phyloP scores from a whole-genome alignment of 2,329 filamentous ascomycete species.

The Phaeophleospora eucalypticola region DNA sequence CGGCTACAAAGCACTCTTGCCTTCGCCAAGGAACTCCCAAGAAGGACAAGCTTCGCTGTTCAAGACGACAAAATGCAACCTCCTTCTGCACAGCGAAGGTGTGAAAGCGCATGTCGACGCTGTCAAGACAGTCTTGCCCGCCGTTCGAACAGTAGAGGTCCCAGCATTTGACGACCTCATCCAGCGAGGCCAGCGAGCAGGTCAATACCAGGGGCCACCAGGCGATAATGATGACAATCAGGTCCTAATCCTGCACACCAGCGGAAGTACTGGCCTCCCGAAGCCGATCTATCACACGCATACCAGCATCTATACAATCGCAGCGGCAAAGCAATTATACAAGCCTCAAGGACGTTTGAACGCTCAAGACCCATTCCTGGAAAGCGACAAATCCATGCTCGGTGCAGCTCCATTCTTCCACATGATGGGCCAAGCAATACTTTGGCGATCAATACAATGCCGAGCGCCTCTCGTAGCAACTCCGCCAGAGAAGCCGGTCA shows the following conservation, averaged over 20 bases:
- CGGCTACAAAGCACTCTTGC: constrained; percentile 22
- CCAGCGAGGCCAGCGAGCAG: constrained; percentile 3
- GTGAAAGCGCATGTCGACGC: constrained; percentile 20
- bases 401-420: constrained; percentile 17
- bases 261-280: constrained; percentile 19
- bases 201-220: constrained; percentile 4
- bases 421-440: constrained; percentile 17
- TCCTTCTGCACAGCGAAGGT: constrained; percentile 14
- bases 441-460: constrained; percentile 11
- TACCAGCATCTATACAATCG: constrained; percentile 15
- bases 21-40: constrained; percentile 15
- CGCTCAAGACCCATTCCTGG: constrained; percentile 7
- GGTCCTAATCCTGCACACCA: constrained; percentile 19
- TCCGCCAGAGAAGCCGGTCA: constrained; percentile 15
- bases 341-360: constrained; percentile 10
- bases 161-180: constrained; percentile 15
- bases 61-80: constrained; percentile 12
- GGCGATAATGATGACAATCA: constrained; percentile 9
- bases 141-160: constrained; percentile 14
- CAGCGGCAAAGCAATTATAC: constrained; percentile 6
- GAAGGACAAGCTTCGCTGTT: constrained; percentile 20
- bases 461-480: constrained; percentile 8
- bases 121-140: constrained; percentile 16
- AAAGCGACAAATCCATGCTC: constrained; percentile 10
- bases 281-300: constrained; percentile 20